Conservation (phyloP, 495 filamentous ascomycete genomes). For the Aspergillus hancockii region DNA sequence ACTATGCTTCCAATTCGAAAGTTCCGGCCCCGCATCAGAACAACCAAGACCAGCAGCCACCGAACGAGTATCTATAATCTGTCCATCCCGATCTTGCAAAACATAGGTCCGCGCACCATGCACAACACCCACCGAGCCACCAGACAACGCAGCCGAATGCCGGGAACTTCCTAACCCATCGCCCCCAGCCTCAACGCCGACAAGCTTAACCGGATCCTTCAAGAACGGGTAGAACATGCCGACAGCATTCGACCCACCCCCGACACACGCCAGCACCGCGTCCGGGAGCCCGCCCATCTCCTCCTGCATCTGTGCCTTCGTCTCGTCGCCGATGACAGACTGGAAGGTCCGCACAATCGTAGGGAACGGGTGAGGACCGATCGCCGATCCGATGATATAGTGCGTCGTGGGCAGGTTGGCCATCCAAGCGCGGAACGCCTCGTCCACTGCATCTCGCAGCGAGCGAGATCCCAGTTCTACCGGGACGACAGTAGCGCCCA, state of each 20-base stretch:
- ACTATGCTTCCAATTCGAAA: slow-evolving; percentile 88
- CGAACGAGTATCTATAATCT: slow-evolving; percentile 92
- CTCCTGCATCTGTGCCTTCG: slow-evolving; percentile 81
- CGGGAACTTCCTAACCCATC: slow-evolving; percentile 82
- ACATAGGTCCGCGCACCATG: slow-evolving; percentile 97
- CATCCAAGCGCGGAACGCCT: slow-evolving; percentile 87
- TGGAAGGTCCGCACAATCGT: slow-evolving; percentile 97
- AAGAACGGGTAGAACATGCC: slow-evolving; percentile 99
- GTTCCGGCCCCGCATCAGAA: slow-evolving; percentile 92
- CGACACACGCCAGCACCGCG: slow-evolving; percentile 93
- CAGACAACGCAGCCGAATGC: slow-evolving; percentile 87
- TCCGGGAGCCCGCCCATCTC: slow-evolving; percentile 86
- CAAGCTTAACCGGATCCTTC: slow-evolving; percentile 80
- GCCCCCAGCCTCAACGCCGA: slow-evolving; percentile 96
- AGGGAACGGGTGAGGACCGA: slow-evolving; percentile 93
- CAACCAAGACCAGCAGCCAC: slow-evolving; percentile 96
- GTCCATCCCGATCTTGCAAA: slow-evolving; percentile 85
- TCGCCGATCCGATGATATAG: slow-evolving; percentile 94
- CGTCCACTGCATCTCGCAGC: slow-evolving; percentile 90
- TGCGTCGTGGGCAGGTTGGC: slow-evolving; percentile 82
- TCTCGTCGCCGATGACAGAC: slow-evolving; percentile 89
- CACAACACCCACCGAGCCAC: slow-evolving; percentile 86
- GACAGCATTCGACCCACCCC: slow-evolving; percentile 85
- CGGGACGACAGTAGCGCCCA: slow-evolving; percentile 83
- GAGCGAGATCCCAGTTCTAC: slow-evolving; percentile 85